A percentile compares a stretch with the other conserved stretches of the same genome.
Conservation (phyloP, 495 filamentous ascomycete genomes). For the Usnea hakonensis region DNA sequence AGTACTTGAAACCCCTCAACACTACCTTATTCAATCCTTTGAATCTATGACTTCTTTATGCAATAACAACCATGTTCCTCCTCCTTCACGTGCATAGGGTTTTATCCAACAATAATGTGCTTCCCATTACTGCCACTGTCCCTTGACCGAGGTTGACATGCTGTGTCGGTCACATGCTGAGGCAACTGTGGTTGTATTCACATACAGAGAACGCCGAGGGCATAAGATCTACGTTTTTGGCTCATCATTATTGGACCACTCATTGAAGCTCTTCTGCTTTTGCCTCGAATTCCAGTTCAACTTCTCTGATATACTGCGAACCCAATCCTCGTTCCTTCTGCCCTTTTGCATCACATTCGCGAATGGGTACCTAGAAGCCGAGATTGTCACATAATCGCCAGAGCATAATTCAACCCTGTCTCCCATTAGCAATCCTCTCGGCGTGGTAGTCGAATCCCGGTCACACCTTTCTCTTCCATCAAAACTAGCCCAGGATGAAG, state of each 20-base stretch:
- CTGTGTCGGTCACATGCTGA: not conserved
- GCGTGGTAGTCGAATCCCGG: not conserved
- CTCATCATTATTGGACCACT: conserved; percentile 14
- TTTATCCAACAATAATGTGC: too few species aligned
- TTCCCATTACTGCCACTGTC: not conserved
- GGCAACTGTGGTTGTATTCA: not conserved
- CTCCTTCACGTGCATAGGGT: too few species aligned
- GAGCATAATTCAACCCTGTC: conserved; percentile 67
- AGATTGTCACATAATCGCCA: conserved; percentile 94
- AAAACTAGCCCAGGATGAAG: conserved; percentile 92
- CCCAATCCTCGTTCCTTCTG: conserved; percentile 78
- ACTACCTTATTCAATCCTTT: too few species aligned
- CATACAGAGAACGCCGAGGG: not conserved
- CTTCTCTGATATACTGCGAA: conserved; percentile 82
- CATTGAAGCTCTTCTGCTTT: conserved; percentile 56
- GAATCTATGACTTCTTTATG: too few species aligned
- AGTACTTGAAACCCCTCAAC: too few species aligned
- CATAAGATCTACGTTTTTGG: not conserved
- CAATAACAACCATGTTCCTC: not conserved
- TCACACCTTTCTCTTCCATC: conserved; percentile 75
- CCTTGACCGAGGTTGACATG: not conserved
- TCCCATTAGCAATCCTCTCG: conserved; percentile 9
- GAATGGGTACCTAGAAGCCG: conserved; percentile 87
- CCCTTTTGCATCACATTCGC: conserved; percentile 76
- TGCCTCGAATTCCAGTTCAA: conserved; percentile 87